Conservation (phyloP, 108 stramenopile genomes). For the Fistulifera pelliculosa region DNA sequence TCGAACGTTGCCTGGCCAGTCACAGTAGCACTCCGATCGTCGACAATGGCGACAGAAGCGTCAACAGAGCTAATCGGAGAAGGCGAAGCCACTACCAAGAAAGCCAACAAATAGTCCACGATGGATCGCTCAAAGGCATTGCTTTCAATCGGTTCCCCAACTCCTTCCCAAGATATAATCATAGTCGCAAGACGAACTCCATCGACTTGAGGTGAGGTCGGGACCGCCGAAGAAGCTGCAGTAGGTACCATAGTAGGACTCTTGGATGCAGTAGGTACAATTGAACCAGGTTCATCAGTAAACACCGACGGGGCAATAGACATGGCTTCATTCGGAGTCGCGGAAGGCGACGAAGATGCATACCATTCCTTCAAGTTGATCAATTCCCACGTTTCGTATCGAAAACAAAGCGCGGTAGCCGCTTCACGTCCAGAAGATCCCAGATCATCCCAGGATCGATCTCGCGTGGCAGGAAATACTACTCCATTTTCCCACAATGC, state of each 20-base stretch:
- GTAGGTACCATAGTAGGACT: neutral
- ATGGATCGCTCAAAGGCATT: no score
- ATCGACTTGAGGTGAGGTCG: neutral
- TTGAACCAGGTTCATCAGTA: neutral
- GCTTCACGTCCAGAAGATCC: neutral
- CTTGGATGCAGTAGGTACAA: neutral
- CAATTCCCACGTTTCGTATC: neutral
- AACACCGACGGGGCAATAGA: neutral
- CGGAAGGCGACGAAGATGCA: neutral
- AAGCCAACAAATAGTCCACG: no score
- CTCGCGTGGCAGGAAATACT: neutral
- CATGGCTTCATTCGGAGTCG: neutral
- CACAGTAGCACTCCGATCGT: no score
- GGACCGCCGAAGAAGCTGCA: neutral
- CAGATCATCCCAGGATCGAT: conserved; percentile 2
- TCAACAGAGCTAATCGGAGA: no score
- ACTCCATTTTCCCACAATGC: conserved; percentile 1
- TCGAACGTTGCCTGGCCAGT: no score
- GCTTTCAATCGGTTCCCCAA: no score
- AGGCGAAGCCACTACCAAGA: no score
- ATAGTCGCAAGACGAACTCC: neutral
- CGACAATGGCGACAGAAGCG: no score
- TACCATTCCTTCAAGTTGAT: neutral
- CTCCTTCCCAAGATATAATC: no score
- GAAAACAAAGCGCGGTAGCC: conserved; percentile 1